Conservation (phyloP, 2,329 filamentous ascomycete genomes). For the Ceratocystis harringtonii region DNA sequence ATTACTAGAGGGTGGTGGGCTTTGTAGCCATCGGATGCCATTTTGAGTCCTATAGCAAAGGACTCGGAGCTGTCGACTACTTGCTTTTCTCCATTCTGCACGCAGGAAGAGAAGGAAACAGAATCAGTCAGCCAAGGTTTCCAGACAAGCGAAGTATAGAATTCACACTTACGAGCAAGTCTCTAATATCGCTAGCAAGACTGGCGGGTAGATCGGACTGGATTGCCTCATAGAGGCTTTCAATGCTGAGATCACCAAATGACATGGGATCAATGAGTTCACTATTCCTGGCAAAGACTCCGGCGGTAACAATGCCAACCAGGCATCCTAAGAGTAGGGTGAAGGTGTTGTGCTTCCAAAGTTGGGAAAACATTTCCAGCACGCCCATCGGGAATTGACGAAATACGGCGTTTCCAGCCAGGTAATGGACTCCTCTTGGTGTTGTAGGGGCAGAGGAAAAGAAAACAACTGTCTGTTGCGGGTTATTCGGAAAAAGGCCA, state of each 20-base stretch:
- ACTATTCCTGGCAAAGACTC: conserved; percentile 78
- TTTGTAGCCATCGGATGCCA: conserved; percentile 61
- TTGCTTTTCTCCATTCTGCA: conserved; percentile 68
- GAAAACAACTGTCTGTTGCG: background rate
- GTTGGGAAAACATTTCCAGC: background rate
- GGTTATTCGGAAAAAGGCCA: background rate
- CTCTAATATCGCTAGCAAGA: conserved; percentile 70
- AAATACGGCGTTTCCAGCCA: background rate
- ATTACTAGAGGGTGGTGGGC: conserved; percentile 87
- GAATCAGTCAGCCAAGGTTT: too few relatives aligned
- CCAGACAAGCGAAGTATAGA: background rate
- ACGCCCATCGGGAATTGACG: background rate
- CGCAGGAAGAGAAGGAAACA: too few relatives aligned
- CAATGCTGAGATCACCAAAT: conserved; percentile 60
- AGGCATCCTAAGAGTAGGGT: conserved; percentile 79
- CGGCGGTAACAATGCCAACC: conserved; percentile 77
- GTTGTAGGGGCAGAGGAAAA: background rate
- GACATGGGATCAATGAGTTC: conserved; percentile 73
- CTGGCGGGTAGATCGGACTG: conserved; percentile 58
- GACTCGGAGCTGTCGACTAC: conserved; percentile 76
- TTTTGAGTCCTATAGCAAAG: conserved; percentile 77
- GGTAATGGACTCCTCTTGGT: background rate
- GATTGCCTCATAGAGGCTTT: conserved; percentile 72
- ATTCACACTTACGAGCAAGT: conserved; percentile 52
- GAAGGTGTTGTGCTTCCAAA: conserved; percentile 48